These are phyloP conservation scores for Fagopyrum esculentum DNA, from an alignment of 148 eudicot species.

Conservation along the genomic window DNA sequence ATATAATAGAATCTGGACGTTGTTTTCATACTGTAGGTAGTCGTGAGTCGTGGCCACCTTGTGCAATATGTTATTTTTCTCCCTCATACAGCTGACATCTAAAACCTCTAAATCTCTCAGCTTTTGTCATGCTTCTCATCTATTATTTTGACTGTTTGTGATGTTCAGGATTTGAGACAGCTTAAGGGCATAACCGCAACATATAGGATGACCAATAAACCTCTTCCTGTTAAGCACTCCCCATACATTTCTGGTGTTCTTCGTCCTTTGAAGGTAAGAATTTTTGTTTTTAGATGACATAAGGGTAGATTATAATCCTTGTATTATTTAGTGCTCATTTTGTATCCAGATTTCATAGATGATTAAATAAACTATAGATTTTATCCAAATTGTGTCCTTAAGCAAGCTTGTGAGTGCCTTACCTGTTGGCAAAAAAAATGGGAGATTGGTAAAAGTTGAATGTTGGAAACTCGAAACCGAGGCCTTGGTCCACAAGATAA, in stretches of 20 bases:
- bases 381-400: neutral
- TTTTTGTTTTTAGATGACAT: conserved; percentile 10
- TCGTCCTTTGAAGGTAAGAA: conserved; percentile 66
- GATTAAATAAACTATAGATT: neutral
- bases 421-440: neutral
- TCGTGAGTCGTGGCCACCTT: neutral
- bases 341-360: neutral
- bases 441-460: neutral
- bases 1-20: neutral
- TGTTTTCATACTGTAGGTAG: neutral
- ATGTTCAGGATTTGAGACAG: conserved; percentile 65
- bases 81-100: neutral
- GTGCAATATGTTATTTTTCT: neutral
- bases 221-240: conserved; percentile 84
- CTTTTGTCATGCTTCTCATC: neutral
- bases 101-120: neutral
- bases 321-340: neutral
- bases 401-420: neutral
- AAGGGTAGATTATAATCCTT: neutral
- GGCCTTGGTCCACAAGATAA: neutral
- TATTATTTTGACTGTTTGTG: neutral
- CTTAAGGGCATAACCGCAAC: conserved; percentile 85
- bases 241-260: conserved; percentile 69
- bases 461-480: conserved; percentile 1
- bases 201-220: conserved; percentile 92